These are phyloP conservation scores for Calonectria naviculata DNA, from an alignment of 2,329 filamentous ascomycete species.

Conservation along the genomic window DNA sequence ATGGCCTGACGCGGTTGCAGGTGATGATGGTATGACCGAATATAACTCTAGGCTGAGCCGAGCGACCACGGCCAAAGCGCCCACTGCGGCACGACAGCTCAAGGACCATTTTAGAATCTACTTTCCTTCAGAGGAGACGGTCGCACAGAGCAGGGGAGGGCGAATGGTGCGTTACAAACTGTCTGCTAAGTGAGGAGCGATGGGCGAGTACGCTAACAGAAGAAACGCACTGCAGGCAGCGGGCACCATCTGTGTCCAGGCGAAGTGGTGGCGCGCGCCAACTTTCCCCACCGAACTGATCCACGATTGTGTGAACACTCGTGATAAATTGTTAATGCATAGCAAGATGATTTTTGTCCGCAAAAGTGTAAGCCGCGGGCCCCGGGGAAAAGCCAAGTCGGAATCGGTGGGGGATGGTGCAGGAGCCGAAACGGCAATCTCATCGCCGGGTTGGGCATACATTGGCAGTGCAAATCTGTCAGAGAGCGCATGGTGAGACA, in stretches of 20 bases:
- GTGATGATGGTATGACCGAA: slow-evolving; percentile 56
- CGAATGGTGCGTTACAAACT: slow-evolving; percentile 53
- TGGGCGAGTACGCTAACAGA: slow-evolving; percentile 33
- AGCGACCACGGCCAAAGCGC: slow-evolving; percentile 36
- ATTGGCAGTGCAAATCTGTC: slow-evolving; percentile 92
- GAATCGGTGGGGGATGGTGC: slow-evolving; percentile 24
- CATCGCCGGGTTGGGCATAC: slow-evolving; percentile 76
- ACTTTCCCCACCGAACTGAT: slow-evolving; percentile 80
- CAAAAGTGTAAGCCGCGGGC: slow-evolving; percentile 20
- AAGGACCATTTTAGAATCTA: slow-evolving; percentile 76
- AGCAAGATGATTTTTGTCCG: slow-evolving; percentile 78
- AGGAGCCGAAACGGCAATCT: slow-evolving; percentile 30
- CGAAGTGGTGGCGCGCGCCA: slow-evolving; percentile 75
- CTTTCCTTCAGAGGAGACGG: slow-evolving; percentile 81
- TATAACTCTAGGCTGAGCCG: slow-evolving; percentile 52
- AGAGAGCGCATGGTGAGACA: slow-evolving; percentile 88
- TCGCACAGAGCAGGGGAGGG: slow-evolving; percentile 73
- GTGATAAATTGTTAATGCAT: slow-evolving; percentile 83
- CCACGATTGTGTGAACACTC: slow-evolving; percentile 79
- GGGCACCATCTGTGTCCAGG: slow-evolving; percentile 85
- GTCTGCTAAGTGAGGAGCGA: slow-evolving; percentile 44
- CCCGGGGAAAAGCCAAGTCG: slow-evolving; percentile 16
- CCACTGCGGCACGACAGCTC: slow-evolving; percentile 36
- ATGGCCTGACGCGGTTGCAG: slow-evolving; percentile 28
- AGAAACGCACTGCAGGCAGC: slow-evolving; percentile 65